phyloP scores from a whole-genome alignment of 306 rosid genomes.

The Rosa rugosa region DNA sequence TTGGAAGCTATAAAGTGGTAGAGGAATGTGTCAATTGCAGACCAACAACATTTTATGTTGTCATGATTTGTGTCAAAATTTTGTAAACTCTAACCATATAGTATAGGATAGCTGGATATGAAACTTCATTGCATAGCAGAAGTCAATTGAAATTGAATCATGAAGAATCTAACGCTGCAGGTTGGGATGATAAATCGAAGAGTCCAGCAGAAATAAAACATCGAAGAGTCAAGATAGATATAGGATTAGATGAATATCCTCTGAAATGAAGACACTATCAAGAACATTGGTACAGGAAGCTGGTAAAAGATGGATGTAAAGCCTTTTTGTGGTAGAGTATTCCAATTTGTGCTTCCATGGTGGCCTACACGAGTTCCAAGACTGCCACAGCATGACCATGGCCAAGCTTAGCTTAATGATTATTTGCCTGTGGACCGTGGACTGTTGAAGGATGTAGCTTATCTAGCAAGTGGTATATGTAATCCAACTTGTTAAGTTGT shows the following conservation, averaged over 20 bases:
- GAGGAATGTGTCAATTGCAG: background rate
- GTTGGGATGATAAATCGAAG: background rate
- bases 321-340: too few relatives aligned
- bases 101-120: background rate
- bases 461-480: background rate
- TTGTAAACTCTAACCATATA: background rate
- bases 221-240: too few relatives aligned
- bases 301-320: too few relatives aligned
- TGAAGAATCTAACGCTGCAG: background rate
- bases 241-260: too few relatives aligned
- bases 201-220: background rate
- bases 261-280: too few relatives aligned
- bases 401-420: background rate
- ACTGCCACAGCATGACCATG: background rate
- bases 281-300: too few relatives aligned
- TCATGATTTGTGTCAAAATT: background rate
- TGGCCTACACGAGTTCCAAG: background rate
- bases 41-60: background rate
- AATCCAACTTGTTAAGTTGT: background rate
- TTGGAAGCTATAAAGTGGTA: background rate
- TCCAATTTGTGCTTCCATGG: background rate
- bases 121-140: background rate
- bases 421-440: background rate
- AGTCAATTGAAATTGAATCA: background rate
- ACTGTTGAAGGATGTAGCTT: background rate